Conservation (phyloP, 1,139 yeast species). For the Protomyces macrosporus region DNA sequence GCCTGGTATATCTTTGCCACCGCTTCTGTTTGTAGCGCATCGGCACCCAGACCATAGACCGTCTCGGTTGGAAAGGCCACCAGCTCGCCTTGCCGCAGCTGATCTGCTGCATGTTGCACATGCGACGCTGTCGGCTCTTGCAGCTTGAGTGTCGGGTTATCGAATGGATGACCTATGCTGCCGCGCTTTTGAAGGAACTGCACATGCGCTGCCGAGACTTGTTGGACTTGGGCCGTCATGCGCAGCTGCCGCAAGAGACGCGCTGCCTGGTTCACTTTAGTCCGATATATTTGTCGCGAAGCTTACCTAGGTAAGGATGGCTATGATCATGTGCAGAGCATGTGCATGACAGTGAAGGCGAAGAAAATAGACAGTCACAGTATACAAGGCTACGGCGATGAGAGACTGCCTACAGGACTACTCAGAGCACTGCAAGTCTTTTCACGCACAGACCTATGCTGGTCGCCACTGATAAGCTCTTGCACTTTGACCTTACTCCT, state of each 20-base stretch:
- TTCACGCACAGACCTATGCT: not conserved
- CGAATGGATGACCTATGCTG: conserved; percentile 15
- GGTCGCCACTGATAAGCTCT: not conserved
- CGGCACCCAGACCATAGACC: conserved; percentile 91
- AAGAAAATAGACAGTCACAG: too few relatives aligned
- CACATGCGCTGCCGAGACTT: not conserved
- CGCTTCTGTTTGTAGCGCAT: conserved; percentile 67
- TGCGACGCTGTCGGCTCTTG: conserved; percentile 3
- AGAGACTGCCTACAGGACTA: not conserved
- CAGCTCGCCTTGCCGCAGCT: not conserved
- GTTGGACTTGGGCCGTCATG: not conserved
- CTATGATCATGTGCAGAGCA: too few relatives aligned
- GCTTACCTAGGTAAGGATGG: too few relatives aligned
- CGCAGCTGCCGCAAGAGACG: not conserved
- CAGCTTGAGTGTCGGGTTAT: conserved; percentile 10
- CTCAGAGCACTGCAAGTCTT: not conserved
- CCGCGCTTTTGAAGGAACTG: not conserved
- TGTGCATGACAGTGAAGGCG: too few relatives aligned
- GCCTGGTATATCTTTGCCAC: conserved; percentile 75
- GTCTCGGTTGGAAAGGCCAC: conserved; percentile 97
- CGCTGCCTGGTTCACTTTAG: too few relatives aligned
- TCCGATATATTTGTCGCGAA: too few relatives aligned
- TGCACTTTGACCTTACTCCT: not conserved
- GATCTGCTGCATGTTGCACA: conserved; percentile 16
- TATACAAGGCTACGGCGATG: too few relatives aligned